Percentiles rank a stretch among this genome's conserved stretches.
Conservation (phyloP, 805 yeast species). For the Schwanniomyces polymorphus region DNA sequence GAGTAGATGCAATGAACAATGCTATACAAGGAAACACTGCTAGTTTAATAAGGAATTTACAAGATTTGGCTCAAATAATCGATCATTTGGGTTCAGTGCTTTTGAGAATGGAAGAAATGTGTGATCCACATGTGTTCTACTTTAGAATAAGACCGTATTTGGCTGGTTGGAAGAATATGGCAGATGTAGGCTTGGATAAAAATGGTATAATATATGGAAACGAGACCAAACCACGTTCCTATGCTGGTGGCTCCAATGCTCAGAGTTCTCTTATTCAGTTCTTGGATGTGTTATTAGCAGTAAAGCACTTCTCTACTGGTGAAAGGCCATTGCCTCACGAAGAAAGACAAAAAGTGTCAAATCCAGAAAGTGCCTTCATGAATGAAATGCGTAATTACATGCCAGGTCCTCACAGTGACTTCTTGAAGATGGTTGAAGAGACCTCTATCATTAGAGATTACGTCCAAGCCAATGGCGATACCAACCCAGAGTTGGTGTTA, state of each 20-base stretch:
- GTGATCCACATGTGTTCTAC: conserved; percentile 91
- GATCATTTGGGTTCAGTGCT: conserved; percentile 72
- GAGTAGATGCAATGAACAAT: conserved; percentile 63
- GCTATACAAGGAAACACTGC: conserved; percentile 48
- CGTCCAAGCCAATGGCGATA: conserved; percentile 44
- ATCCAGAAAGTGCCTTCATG: conserved; percentile 52
- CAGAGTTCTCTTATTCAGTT: conserved; percentile 89
- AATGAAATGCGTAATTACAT: conserved; percentile 83
- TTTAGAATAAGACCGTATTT: conserved; percentile 83
- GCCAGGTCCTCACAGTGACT: conserved; percentile 85
- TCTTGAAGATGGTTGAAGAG: conserved; percentile 59
- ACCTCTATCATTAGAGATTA: conserved; percentile 63
- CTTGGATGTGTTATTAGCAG: conserved; percentile 71
- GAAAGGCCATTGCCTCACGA: conserved; percentile 34
- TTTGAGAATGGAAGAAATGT: conserved; percentile 86
- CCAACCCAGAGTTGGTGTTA: conserved; percentile 56
- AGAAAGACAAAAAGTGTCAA: not conserved
- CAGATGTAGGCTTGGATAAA: conserved; percentile 68
- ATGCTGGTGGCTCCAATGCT: conserved; percentile 92
- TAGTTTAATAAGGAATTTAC: conserved; percentile 48
- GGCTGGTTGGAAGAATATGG: conserved; percentile 96
- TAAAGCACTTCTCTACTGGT: conserved; percentile 81
- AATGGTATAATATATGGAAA: conserved; percentile 78
- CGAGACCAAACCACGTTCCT: conserved; percentile 52
- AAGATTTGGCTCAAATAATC: conserved; percentile 69